Evolutionary conservation across 495 filamentous ascomycete species (phyloP).

Genomic region (Chaetomium tenue): DNA sequence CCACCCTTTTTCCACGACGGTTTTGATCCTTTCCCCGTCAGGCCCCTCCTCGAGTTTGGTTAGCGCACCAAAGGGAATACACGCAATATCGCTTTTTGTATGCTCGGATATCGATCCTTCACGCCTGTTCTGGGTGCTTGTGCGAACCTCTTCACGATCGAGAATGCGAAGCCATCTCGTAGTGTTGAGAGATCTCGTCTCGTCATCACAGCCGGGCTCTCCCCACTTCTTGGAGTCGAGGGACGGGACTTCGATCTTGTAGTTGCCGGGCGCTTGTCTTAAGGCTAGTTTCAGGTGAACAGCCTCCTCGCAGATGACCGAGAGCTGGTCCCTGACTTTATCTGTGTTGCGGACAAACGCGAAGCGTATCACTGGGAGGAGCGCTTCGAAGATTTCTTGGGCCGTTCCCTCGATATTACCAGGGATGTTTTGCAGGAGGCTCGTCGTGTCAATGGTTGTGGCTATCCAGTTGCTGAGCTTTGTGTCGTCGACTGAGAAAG

Average conservation of each 20-base stretch:
- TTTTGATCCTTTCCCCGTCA: not conserved
- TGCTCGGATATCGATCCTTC: not conserved
- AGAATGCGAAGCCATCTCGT: conserved; percentile 5
- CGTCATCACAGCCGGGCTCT: conserved; percentile 6
- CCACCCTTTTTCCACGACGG: conserved; percentile 15
- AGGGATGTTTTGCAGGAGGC: conserved; percentile 3
- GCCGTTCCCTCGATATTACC: conserved; percentile 1
- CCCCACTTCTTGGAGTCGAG: conserved; percentile 14
- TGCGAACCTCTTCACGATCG: conserved; percentile 5
- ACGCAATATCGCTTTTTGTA: not conserved
- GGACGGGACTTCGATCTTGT: conserved; percentile 20
- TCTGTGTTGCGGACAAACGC: not conserved
- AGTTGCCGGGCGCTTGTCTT: not conserved
- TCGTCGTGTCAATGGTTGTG: conserved; percentile 9
- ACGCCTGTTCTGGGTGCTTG: not conserved
- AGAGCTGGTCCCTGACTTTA: not conserved
- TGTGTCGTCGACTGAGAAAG: not conserved
- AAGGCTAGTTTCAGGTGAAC: conserved; percentile 23
- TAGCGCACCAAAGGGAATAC: conserved; percentile 21
- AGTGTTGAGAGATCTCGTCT: not conserved
- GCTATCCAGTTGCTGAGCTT: conserved; percentile 10
- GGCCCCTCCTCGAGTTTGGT: conserved; percentile 10
- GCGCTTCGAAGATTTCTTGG: conserved; percentile 6
- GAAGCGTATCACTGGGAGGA: conserved; percentile 12
- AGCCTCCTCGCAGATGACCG: conserved; percentile 19